Conservation (phyloP, 352 stramenopile species). For the Pilasporangium apinafurcum region DNA sequence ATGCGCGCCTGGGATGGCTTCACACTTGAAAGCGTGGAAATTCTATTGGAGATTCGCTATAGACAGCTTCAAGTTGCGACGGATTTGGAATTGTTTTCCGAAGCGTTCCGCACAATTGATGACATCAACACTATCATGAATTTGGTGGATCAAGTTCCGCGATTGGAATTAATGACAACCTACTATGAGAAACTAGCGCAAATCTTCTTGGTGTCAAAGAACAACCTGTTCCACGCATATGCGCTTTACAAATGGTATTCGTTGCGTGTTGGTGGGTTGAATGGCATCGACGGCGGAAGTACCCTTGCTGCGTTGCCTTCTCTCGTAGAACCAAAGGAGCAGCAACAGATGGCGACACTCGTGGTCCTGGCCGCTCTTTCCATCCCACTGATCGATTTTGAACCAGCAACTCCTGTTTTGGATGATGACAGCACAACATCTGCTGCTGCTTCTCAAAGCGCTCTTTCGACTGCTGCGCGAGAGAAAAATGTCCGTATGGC, state of each 20-base stretch:
- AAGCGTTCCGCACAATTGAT: slow-evolving; percentile 98
- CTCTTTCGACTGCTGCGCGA: slow-evolving; percentile 46
- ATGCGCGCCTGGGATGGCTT: slow-evolving; percentile 96
- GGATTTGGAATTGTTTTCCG: slow-evolving; percentile 94
- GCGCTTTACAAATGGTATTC: slow-evolving; percentile 95
- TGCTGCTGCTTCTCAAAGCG: slow-evolving; percentile 29
- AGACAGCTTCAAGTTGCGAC: slow-evolving; percentile 95
- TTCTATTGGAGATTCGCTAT: slow-evolving; percentile 96
- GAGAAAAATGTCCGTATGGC: slow-evolving; percentile 95
- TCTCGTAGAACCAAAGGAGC: slow-evolving; percentile 71
- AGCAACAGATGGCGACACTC: slow-evolving; percentile 81
- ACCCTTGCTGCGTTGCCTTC: slow-evolving; percentile 29
- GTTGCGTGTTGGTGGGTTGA: slow-evolving; percentile 87
- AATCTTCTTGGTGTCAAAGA: slow-evolving; percentile 97
- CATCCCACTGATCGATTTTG: slow-evolving; percentile 85
- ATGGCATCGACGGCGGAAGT: slow-evolving; percentile 32
- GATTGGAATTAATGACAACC: slow-evolving; percentile 93
- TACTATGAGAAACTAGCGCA: slow-evolving; percentile 98
- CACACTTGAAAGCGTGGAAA: slow-evolving; percentile 92
- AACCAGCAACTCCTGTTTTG: slow-evolving; percentile 45
- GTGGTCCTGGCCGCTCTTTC: slow-evolving; percentile 92
- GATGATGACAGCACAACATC: slow-evolving; percentile 51
- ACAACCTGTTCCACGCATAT: slow-evolving; percentile 97
- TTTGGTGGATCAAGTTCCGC: slow-evolving; percentile 82
- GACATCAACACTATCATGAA: slow-evolving; percentile 98